These are phyloP conservation scores for Skeletonema marinoi DNA, from an alignment of 108 stramenopile genomes.

Conservation along the genomic window DNA sequence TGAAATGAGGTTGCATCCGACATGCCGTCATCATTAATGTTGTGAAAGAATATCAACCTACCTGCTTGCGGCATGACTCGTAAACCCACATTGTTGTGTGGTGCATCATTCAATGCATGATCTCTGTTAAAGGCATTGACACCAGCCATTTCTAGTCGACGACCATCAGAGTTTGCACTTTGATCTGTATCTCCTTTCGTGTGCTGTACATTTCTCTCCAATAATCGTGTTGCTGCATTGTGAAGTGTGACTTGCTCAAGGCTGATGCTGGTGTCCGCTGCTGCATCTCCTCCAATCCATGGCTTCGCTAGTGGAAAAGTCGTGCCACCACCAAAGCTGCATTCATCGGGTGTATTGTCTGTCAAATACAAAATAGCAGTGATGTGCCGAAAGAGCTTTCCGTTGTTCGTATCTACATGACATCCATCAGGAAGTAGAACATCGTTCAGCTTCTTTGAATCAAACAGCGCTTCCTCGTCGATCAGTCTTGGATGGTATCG, in stretches of 20 bases:
- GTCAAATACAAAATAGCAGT: conserved; percentile 52
- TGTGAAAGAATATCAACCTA: conserved; percentile 44
- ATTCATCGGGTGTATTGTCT: conserved; percentile 10
- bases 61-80: conserved; percentile 47
- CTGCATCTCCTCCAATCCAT: neutral
- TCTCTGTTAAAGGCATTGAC: conserved; percentile 10
- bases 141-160: conserved; percentile 18
- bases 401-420: conserved; percentile 53
- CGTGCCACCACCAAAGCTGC: conserved; percentile 33
- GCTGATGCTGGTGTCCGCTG: no score
- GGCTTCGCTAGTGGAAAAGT: conserved; percentile 44
- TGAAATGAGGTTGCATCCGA: conserved; percentile 46
- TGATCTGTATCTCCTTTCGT: conserved; percentile 24
- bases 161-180: conserved; percentile 6
- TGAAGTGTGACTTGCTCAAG: no score
- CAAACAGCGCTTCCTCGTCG: neutral
- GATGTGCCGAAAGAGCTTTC: conserved; percentile 43
- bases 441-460: conserved; percentile 13
- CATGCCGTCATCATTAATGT: conserved; percentile 34
- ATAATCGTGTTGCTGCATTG: conserved; percentile 14
- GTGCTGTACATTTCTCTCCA: conserved; percentile 29
- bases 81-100: conserved; percentile 7
- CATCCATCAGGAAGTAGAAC: conserved; percentile 40
- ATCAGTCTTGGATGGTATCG: conserved; percentile 20
- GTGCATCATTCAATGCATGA: neutral